Base-by-base conservation (phyloP, 495 filamentous ascomycete species). In the Xylaria longipes region DNA sequence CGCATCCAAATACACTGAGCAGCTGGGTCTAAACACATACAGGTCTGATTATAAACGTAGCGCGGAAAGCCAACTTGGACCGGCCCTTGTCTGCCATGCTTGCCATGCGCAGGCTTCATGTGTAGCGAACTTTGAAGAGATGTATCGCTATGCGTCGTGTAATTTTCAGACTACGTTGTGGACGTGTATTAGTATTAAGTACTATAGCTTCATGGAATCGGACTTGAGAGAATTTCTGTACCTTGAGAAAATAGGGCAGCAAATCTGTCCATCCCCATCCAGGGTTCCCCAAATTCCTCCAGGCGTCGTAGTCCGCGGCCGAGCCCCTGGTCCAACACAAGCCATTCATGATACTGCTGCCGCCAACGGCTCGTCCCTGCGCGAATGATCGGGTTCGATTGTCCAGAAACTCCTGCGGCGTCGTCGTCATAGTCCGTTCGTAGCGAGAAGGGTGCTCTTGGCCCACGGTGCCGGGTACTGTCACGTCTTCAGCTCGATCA, bases 211-310 rank as follows among this genome's bases (percentile, higher is more conserved):
- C 72, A 70, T 77, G 29, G 0, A 39, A 37, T 4, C 5, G 22
- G 15, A 64, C 11, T 20, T 33, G 20, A 8, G 15, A 33, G 5
- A 6, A 45, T 50, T 17, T 46, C 70, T 69, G 33, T n/a, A 85
- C 84, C 80, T 87, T 88, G 57, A 80, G 82, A 75, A 88, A 88
- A 74, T 92, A 92, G 1, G 88, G 87, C 27, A 89, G 74, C 29
- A 92, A 76, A 43, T 74, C 85, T 1, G 84, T 69, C 87, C 89
- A 92, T 68, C 82, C 85, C 90, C 90, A 92, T n/a, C 89, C 88
- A 2, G 84, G 81, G 73, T 90, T 91, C 2, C 91, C 90, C 4
- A 91, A 76, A 6, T 74, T 77, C 68, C 85, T 81, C 90, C 90
- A 91, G 2, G 84, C 79, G 72, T 92, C 86, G 70, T 87, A 89